Percentiles rank a stretch among this genome's conserved stretches.
These are phyloP conservation scores for Zygosaccharomyces pseudorouxii DNA, from an alignment of 805 yeast genomes.

Conservation along the genomic window DNA sequence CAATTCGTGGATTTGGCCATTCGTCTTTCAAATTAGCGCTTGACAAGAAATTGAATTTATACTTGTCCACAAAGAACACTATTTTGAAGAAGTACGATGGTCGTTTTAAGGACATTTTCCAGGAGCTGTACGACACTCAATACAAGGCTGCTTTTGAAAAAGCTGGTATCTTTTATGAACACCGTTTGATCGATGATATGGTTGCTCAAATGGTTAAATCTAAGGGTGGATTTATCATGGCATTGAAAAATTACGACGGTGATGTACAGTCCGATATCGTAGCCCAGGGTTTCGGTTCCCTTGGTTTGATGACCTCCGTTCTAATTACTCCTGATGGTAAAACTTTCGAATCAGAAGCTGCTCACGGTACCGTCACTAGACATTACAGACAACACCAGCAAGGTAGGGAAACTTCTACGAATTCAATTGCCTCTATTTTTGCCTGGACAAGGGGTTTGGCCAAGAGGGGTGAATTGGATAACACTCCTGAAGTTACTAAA, in stretches of 20 bases:
- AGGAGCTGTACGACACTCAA: slow-evolving; percentile 53
- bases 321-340: slow-evolving; percentile 81
- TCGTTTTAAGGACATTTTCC: slow-evolving; percentile 74
- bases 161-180: slow-evolving; percentile 67
- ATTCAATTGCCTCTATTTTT: slow-evolving; percentile 79
- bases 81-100: slow-evolving; percentile 80
- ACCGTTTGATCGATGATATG: slow-evolving; percentile 81
- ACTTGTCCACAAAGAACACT: slow-evolving; percentile 72
- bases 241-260: slow-evolving; percentile 81
- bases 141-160: slow-evolving; percentile 56
- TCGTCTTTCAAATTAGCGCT: slow-evolving; percentile 74
- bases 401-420: slow-evolving; percentile 79
- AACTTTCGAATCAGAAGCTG: slow-evolving; percentile 82
- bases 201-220: slow-evolving; percentile 86
- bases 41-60: slow-evolving; percentile 57
- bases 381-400: slow-evolving; percentile 78
- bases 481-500: slow-evolving; percentile 62
- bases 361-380: slow-evolving; percentile 85
- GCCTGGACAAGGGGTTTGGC: slow-evolving; percentile 85
- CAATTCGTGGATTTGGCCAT: slow-evolving; percentile 73
- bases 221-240: slow-evolving; percentile 76
- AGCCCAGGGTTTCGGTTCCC: slow-evolving; percentile 82
- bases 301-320: slow-evolving; percentile 81
- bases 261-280: slow-evolving; percentile 83
- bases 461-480: slow-evolving; percentile 75